phyloP scores from a whole-genome alignment of 2,329 filamentous ascomycete genomes.

The Penicillium sp. region DNA sequence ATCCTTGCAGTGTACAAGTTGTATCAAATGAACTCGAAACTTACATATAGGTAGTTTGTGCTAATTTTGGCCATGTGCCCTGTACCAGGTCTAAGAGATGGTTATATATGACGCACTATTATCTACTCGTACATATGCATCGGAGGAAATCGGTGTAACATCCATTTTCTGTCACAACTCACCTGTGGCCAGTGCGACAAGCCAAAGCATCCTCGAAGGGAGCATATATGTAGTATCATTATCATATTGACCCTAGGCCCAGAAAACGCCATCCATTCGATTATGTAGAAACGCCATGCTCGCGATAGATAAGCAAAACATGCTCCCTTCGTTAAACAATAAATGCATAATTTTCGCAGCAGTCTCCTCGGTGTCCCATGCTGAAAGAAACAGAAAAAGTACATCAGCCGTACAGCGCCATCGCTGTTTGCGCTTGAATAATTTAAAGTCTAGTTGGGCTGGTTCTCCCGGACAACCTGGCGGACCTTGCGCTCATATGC shows the following conservation, averaged over 20 bases:
- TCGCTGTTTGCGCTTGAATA: constrained; percentile 5
- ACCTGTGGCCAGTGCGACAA: not conserved
- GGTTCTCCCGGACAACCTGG: constrained; percentile 85
- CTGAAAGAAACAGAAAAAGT: constrained; percentile 14
- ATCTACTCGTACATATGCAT: not conserved
- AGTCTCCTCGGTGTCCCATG: constrained; percentile 4
- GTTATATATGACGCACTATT: not conserved
- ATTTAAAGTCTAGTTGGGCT: constrained; percentile 58
- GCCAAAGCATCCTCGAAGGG: not conserved
- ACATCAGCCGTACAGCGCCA: constrained; percentile 3
- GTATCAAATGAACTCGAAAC: too few relatives aligned
- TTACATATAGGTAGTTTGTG: too few relatives aligned
- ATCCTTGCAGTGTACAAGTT: too few relatives aligned
- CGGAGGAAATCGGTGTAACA: not conserved
- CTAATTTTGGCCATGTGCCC: too few relatives aligned
- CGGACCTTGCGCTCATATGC: constrained; percentile 89
- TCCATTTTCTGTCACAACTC: not conserved
- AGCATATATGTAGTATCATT: constrained; percentile 4
- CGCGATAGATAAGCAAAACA: constrained; percentile 18
- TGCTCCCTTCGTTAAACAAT: constrained; percentile 15
- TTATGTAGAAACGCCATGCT: constrained; percentile 30
- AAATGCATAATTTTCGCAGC: constrained; percentile 17
- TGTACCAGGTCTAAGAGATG: too few relatives aligned
- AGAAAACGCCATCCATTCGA: constrained; percentile 23
- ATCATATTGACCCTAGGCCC: constrained; percentile 5